Evolutionary conservation across 768 basidiomycete genomes (phyloP).

Genomic region (Rhizopogon roseolus): DNA sequence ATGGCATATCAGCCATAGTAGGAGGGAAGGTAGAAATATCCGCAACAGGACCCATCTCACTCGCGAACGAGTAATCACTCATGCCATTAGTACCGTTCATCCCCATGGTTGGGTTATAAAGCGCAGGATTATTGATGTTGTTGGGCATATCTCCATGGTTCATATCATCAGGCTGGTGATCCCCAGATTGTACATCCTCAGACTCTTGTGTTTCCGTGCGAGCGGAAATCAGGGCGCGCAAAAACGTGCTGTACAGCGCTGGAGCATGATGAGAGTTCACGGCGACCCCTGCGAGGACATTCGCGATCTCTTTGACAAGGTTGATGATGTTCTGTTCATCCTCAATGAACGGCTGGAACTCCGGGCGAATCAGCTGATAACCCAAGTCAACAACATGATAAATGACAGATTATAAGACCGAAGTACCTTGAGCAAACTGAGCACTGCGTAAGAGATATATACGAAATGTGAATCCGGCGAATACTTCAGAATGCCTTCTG

Average conservation of each 20-base stretch:
- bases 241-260: slow-evolving; percentile 80
- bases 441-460: slow-evolving; percentile 86
- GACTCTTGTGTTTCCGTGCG: slow-evolving; percentile 27
- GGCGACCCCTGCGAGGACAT: slow-evolving; percentile 72
- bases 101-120: slow-evolving; percentile 16
- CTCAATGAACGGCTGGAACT: slow-evolving; percentile 73
- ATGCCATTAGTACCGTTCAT: slow-evolving; percentile 21
- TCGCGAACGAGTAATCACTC: slow-evolving; percentile 64
- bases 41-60: slow-evolving; percentile 82
- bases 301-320: slow-evolving; percentile 77
- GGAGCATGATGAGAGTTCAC: slow-evolving; percentile 84
- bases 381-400: slow-evolving; percentile 9
- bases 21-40: slow-evolving; percentile 85
- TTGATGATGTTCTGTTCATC: slow-evolving; percentile 67
- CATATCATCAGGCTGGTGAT: not conserved
- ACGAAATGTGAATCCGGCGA: slow-evolving; percentile 91
- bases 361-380: slow-evolving; percentile 71
- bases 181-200: slow-evolving; percentile 25
- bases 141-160: slow-evolving; percentile 25
- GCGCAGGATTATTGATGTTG: slow-evolving; percentile 8
- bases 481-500: slow-evolving; percentile 73
- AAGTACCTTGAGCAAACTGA: slow-evolving; percentile 85
- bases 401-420: not conserved
- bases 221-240: slow-evolving; percentile 70
- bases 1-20: slow-evolving; percentile 63